These are phyloP conservation scores for Fraxinus americana DNA, from an alignment of 257 asterid genomes.

Conservation along the genomic window DNA sequence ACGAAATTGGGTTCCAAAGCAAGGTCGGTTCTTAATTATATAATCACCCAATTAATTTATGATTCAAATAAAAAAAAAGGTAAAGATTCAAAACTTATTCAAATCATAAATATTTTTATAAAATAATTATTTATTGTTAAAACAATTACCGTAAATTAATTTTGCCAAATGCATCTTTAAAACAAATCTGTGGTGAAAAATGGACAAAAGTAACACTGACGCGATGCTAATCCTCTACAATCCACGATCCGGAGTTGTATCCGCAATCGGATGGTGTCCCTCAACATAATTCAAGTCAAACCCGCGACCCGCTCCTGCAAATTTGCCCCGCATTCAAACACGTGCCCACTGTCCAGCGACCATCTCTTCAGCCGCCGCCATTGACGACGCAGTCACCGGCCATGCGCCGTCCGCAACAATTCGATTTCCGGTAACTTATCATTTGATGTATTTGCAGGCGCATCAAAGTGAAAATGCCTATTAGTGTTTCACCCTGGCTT, in stretches of 20 bases:
- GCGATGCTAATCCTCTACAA: not conserved
- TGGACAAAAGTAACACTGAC: not conserved
- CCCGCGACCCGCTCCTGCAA: not conserved
- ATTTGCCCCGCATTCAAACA: not conserved
- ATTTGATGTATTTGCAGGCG: not conserved
- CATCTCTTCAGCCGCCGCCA: not conserved
- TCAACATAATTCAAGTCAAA: not conserved
- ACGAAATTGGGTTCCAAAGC: too few species aligned
- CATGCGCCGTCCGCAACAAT: conserved; percentile 17
- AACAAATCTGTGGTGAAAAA: too few species aligned
- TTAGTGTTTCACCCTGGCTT: conserved; percentile 21
- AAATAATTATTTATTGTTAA: too few species aligned
- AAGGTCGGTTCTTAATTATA: too few species aligned
- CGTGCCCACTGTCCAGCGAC: not conserved
- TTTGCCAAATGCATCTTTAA: too few species aligned
- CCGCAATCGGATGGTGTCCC: not conserved
- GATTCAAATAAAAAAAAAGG: too few species aligned
- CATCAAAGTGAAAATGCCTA: conserved; percentile 42
- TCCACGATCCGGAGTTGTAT: not conserved
- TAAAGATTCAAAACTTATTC: too few species aligned
- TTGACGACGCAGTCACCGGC: conserved; percentile 11
- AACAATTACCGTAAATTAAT: too few species aligned
- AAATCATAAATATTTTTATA: too few species aligned
- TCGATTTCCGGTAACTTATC: conserved; percentile 3
- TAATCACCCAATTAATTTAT: too few species aligned